A percentile compares a stretch with the other conserved stretches of the same genome.
Evolutionary conservation across 2,329 filamentous ascomycete genomes (phyloP).

Genomic region (Claviceps sp.): DNA sequence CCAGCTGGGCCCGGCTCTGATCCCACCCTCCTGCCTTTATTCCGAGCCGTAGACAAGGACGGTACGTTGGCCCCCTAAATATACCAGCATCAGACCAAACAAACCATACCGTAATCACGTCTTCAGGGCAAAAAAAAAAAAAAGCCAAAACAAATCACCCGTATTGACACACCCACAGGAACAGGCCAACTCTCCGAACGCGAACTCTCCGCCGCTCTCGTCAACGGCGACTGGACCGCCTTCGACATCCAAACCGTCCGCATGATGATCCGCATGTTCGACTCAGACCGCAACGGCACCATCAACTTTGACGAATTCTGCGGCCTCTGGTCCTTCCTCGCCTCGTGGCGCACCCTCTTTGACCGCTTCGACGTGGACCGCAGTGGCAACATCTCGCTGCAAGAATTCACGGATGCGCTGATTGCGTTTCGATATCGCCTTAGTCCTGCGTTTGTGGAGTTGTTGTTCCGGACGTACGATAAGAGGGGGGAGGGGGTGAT

Average conservation of each 20-base stretch:
- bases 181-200: conserved; percentile 73
- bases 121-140: background rate
- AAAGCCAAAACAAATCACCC: no score
- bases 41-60: conserved; percentile 81
- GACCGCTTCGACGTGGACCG: conserved; percentile 87
- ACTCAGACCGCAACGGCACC: conserved; percentile 74
- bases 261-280: conserved; percentile 99
- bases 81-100: background rate
- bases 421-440: conserved; percentile 89
- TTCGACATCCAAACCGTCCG: conserved; percentile 90
- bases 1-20: conserved; percentile 46
- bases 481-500: conserved; percentile 57
- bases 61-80: conserved; percentile 30
- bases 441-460: conserved; percentile 66
- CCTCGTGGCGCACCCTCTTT: conserved; percentile 86
- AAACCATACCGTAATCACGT: background rate
- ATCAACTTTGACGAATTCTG: conserved; percentile 96
- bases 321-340: conserved; percentile 89
- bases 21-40: conserved; percentile 68
- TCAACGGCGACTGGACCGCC: conserved; percentile 90
- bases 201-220: conserved; percentile 78
- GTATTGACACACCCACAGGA: conserved; percentile 27
- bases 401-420: conserved; percentile 82
- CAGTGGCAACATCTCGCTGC: conserved; percentile 71
- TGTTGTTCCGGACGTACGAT: conserved; percentile 83